Evolutionary conservation across 106 monocot species (phyloP), one percentile per base, ranked within the genome.

Genomic region (Dioscorea zingiberensis): DNA sequence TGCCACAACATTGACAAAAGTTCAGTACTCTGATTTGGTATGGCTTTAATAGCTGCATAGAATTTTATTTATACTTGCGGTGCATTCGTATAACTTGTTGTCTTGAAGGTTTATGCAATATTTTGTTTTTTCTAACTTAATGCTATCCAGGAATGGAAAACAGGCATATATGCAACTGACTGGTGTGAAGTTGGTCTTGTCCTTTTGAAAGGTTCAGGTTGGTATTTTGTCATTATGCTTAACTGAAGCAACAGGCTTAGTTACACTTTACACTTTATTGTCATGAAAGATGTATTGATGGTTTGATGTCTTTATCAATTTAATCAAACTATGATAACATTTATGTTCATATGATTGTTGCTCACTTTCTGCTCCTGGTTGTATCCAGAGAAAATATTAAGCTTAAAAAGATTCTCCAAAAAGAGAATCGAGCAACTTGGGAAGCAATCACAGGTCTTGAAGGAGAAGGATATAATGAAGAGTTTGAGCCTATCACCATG

Each of bases 131-230:
- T 11, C 38, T 10, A 2, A 38, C 4, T 38, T 38, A 38, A 38
- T 49, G 1, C 25, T 55, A 38, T 59, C 44, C 63, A 98, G 97
- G 97, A 92, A 72, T 92, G 88, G 92, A 86, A 62, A 79, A 89
- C 47, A 73, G 21, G 73, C 51, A 69, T 98, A 73, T 76, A 72
- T 76, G 78, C 85, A 63, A 84, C 92, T 73, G 97, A 98, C 70
- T 98, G 83, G 68, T 69, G 87, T 74, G 94, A 90, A 75, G 76
- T 87, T 58, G 94, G 94, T 62, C 77, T 90, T 66, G 84, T 94
- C 19, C 53, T 60, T 61, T 58, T 85, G 27, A 90, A 73, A 64
- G 80, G 80, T 59, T 84, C 90, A 69, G 90, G 94, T 94, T 63
- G 12, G 64, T 77, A 55, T 16, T 48, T 47, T 3, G 58, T 24